These are phyloP conservation scores for Adenanthera pavonina DNA, from an alignment of 306 rosid genomes.

Conservation along the genomic window DNA sequence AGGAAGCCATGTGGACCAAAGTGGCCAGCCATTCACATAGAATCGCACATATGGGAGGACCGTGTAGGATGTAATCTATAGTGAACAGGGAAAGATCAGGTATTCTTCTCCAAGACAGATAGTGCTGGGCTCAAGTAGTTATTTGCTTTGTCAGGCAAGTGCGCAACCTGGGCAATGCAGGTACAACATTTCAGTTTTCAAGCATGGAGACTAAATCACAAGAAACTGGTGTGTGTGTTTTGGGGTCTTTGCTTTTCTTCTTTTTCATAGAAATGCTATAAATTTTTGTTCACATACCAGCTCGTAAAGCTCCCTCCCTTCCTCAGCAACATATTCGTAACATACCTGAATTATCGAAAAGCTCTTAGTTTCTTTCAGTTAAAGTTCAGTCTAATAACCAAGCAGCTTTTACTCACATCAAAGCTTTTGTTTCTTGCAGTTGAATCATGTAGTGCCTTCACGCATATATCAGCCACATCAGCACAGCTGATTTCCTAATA, in stretches of 20 bases:
- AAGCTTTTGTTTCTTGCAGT: slow-evolving; percentile 98
- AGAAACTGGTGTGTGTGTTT: not conserved
- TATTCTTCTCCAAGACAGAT: slow-evolving; percentile 91
- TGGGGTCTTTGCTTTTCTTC: not conserved
- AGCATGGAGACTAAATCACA: slow-evolving; percentile 25
- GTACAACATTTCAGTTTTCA: slow-evolving; percentile 21
- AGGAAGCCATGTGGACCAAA: slow-evolving; percentile 8
- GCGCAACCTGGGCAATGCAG: slow-evolving; percentile 77
- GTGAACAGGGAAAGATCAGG: slow-evolving; percentile 52
- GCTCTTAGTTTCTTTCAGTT: slow-evolving; percentile 36
- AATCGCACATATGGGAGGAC: slow-evolving; percentile 19
- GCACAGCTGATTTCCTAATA: slow-evolving; percentile 96
- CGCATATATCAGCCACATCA: slow-evolving; percentile 98
- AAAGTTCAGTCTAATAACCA: slow-evolving; percentile 29
- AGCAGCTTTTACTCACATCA: slow-evolving; percentile 66
- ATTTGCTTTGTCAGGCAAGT: slow-evolving; percentile 98
- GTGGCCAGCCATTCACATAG: not conserved
- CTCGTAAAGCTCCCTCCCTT: slow-evolving; percentile 93
- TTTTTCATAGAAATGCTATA: not conserved
- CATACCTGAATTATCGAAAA: slow-evolving; percentile 66
- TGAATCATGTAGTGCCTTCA: slow-evolving; percentile 93
- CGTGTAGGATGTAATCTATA: not conserved
- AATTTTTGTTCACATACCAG: slow-evolving; percentile 62
- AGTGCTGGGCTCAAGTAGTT: slow-evolving; percentile 95
- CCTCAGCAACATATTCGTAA: slow-evolving; percentile 87